Conservation (phyloP, 768 basidiomycete genomes). For the Mycena leptocephala region DNA sequence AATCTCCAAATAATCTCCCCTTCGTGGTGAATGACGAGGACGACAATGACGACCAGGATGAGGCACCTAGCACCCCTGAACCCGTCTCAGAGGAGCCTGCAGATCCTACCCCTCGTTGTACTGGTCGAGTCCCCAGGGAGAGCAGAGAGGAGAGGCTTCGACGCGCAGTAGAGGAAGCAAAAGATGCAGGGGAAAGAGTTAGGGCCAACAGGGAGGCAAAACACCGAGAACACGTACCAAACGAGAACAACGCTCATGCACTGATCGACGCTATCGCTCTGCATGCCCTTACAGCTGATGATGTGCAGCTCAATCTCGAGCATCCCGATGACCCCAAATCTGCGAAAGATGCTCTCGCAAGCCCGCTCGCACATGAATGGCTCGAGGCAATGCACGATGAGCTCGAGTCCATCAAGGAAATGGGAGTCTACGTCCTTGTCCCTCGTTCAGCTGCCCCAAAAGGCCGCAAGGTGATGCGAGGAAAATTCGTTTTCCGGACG, state of each 20-base stretch:
- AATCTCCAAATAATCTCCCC: background rate
- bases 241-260: background rate
- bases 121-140: background rate
- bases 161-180: background rate
- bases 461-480: conserved; percentile 48
- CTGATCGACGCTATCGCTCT: background rate
- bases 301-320: background rate
- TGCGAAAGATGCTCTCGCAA: background rate
- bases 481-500: conserved; percentile 47
- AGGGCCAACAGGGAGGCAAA: background rate
- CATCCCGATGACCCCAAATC: background rate
- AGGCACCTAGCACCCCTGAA: background rate
- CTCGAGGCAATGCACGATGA: conserved; percentile 35
- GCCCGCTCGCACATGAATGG: conserved; percentile 30
- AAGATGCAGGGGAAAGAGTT: background rate
- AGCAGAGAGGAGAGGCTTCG: background rate
- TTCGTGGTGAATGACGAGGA: background rate
- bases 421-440: conserved; percentile 46
- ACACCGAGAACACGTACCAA: background rate
- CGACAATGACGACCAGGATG: background rate
- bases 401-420: conserved; percentile 44
- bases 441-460: conserved; percentile 35
- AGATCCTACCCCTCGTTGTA: background rate
- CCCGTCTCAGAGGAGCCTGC: background rate
- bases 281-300: background rate